Evolutionary conservation across 2,329 filamentous ascomycete genomes (phyloP).

Genomic region (Mycogone perniciosa): DNA sequence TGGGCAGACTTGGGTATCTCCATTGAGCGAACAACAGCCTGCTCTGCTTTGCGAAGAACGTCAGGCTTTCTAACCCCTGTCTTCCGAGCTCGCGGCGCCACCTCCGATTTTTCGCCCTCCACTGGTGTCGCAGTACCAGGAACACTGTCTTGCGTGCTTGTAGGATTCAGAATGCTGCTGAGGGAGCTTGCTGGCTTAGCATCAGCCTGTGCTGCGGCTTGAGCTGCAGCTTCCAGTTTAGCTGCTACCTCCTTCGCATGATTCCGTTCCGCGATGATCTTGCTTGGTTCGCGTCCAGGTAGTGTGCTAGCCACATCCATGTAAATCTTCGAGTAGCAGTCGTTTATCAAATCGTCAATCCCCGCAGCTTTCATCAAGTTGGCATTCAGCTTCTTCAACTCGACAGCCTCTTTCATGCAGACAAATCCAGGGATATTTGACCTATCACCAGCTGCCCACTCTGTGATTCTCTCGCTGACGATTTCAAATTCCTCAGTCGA

Average conservation of each 20-base stretch:
- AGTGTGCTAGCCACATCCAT: slow-evolving; percentile 57
- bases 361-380: slow-evolving; percentile 76
- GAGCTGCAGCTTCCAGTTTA: slow-evolving; percentile 26
- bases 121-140: slow-evolving; percentile 29
- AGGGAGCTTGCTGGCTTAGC: slow-evolving; percentile 31
- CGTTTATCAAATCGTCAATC: slow-evolving; percentile 90
- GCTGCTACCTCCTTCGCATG: slow-evolving; percentile 37
- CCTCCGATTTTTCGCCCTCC: slow-evolving; percentile 37
- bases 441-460: slow-evolving; percentile 43
- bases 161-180: slow-evolving; percentile 37
- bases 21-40: slow-evolving; percentile 45
- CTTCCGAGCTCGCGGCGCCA: slow-evolving; percentile 34
- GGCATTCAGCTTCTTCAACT: slow-evolving; percentile 68
- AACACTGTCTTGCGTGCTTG: slow-evolving; percentile 33
- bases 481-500: slow-evolving; percentile 53
- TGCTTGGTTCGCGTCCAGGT: slow-evolving; percentile 42
- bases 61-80: slow-evolving; percentile 48
- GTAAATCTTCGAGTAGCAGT: slow-evolving; percentile 78
- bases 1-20: slow-evolving; percentile 41
- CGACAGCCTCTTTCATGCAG: slow-evolving; percentile 52
- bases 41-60: slow-evolving; percentile 55
- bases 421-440: slow-evolving; percentile 38
- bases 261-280: slow-evolving; percentile 40
- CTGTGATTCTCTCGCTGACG: slow-evolving; percentile 46
- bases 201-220: slow-evolving; percentile 25